Evolutionary conservation across 495 filamentous ascomycete genomes (phyloP), one percentile per base, ranked within the genome.

Genomic region (Chaetomium tenue): DNA sequence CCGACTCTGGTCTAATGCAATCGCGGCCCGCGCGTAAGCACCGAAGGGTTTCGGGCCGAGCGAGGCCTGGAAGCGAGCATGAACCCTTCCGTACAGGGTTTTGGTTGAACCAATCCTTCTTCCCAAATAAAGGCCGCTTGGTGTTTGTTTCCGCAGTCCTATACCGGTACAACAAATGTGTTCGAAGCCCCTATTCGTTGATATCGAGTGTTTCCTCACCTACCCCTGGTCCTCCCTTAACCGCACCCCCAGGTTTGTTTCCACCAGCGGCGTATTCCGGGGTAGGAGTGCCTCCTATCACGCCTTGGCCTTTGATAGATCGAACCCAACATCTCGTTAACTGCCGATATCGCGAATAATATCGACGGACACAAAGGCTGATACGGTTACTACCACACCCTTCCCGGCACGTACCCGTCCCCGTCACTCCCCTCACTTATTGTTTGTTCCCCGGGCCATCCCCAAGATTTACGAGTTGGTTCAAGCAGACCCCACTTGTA

Each of bases 11-110:
- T 18, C 40, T 44, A 44, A 55, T 30, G 8, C n/a, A 30, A 25
- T 22, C n/a, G 22, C 12, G 56, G 22, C 39, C 26, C 25, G 18
- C 26, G 57, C 25, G 26, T 48, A 48, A 48, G 25, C 57, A 47
- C 25, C 20, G 26, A 48, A 22, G 11, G 8, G 42, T 16, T 30
- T 60, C 57, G 57, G 57, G 42, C 57, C 57, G 46, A 50, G 20
- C n/a, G n/a, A n/a, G n/a, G n/a, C n/a, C n/a, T 5, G 25, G 26
- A 13, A 47, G 8, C 39, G 56, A 42, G 25, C 22, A 30, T 42
- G 40, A 48, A 22, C 42, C 18, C 26, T 48, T 25, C 57, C 44
- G 57, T 28, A 12, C 56, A 44, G 40, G 46, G 40, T 4, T 30
- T 11, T 12, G n/a, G 18, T 25, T 12, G 33, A 58, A 5, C 55